Percentiles rank a stretch among this genome's conserved stretches.
Evolutionary conservation across 108 stramenopile genomes (phyloP).

Genomic region (Cyclotella choctawhatcheeana): DNA sequence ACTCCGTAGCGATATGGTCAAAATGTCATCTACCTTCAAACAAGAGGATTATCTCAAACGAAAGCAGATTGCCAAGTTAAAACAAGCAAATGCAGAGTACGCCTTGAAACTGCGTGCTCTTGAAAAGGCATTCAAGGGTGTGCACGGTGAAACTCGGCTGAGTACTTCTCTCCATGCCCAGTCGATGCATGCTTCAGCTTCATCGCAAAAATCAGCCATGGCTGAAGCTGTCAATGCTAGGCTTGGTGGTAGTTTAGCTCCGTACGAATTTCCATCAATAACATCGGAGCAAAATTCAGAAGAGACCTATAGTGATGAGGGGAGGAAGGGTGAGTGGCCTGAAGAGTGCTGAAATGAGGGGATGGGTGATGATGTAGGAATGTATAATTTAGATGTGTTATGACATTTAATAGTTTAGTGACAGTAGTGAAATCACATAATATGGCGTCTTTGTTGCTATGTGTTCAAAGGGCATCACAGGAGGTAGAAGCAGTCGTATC

Average conservation of each 20-base stretch:
- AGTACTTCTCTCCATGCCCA: background rate
- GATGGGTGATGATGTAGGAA: no score
- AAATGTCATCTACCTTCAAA: conserved; percentile 55
- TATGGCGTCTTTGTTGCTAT: no score
- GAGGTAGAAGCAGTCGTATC: no score
- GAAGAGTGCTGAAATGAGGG: conserved; percentile 26
- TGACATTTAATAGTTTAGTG: no score
- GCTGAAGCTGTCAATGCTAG: conserved; percentile 19
- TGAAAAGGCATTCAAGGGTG: conserved; percentile 54
- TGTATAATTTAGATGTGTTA: no score
- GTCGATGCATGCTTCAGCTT: conserved; percentile 20
- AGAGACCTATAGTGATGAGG: conserved; percentile 14
- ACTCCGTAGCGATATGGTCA: conserved; percentile 62
- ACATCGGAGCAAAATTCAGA: background rate
- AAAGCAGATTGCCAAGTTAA: conserved; percentile 55
- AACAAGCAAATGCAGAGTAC: conserved; percentile 55
- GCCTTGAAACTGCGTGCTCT: conserved; percentile 57
- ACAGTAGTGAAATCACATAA: no score
- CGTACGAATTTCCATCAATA: conserved; percentile 20
- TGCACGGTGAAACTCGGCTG: conserved; percentile 21
- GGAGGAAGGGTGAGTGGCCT: conserved; percentile 32
- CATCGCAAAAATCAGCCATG: conserved; percentile 11
- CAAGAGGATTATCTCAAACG: conserved; percentile 58
- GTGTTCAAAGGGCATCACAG: no score
- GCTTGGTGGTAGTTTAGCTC: conserved; percentile 14